Evolutionary conservation across 169 alveolate genomes (phyloP).

Genomic region (Plasmodium cynomolgi): DNA sequence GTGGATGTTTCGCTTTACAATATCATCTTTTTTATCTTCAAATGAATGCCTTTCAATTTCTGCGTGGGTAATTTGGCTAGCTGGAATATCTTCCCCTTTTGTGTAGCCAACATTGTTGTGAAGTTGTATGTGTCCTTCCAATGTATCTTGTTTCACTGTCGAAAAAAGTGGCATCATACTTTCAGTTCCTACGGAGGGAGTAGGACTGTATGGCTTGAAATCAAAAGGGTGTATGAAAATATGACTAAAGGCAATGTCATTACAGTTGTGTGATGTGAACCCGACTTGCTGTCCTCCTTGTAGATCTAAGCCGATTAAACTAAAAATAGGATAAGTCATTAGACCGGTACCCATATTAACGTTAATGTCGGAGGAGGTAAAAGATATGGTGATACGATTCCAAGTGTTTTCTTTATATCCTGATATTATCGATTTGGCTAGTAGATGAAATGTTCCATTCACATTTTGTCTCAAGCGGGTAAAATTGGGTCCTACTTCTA

Average conservation of each 20-base stretch:
- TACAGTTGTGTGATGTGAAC: slow-evolving; percentile 83
- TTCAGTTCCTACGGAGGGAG: slow-evolving; percentile 12
- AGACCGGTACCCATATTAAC: slow-evolving; percentile 80
- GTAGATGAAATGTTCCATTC: slow-evolving; percentile 77
- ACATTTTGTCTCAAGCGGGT: slow-evolving; percentile 82
- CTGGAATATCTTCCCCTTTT: not conserved
- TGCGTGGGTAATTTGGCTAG: not conserved
- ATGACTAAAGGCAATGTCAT: slow-evolving; percentile 87
- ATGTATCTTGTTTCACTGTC: slow-evolving; percentile 32
- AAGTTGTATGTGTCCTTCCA: slow-evolving; percentile 14
- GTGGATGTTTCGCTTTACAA: slow-evolving; percentile 5
- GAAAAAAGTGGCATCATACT: slow-evolving; percentile 30
- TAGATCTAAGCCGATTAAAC: slow-evolving; percentile 77
- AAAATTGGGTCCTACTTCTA: slow-evolving; percentile 82
- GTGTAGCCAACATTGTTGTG: not conserved
- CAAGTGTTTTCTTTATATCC: slow-evolving; percentile 79
- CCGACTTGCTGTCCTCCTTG: slow-evolving; percentile 84
- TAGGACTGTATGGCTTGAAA: slow-evolving; percentile 70
- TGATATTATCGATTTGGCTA: slow-evolving; percentile 81
- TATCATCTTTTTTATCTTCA: not conserved
- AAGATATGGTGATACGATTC: slow-evolving; percentile 81
- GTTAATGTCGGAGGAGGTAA: slow-evolving; percentile 78
- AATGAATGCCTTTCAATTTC: slow-evolving; percentile 45
- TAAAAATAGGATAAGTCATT: slow-evolving; percentile 81
- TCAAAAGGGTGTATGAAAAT: slow-evolving; percentile 81